Evolutionary conservation across 1,284 basidiomycete species (phyloP), one percentile per base, ranked within the genome.

Genomic region (Malassezia arunalokei): DNA sequence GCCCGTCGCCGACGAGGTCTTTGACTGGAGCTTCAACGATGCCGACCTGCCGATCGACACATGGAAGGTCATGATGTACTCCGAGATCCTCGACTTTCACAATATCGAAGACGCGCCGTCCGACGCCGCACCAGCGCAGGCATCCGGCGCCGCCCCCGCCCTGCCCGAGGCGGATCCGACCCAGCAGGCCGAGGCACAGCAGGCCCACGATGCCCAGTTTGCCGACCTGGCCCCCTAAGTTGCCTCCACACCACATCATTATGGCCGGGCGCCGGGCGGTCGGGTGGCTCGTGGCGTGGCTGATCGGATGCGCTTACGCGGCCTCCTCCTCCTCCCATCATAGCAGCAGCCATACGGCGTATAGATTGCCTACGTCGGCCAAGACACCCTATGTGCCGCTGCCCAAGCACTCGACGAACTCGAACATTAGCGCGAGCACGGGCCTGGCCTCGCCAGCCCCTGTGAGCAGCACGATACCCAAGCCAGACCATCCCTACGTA

Each of bases 21-120:
- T 98, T 68, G 92, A 99, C 75, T 99, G 92, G 92, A 87, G 84
- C 68, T 98, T 99, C 82, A 99, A 99, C 76, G 92, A 99, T 65
- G 94, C 94, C n/a, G 92, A 99, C 74, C 79, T 99, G 41, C 94
- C 94, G 0, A 87, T 98, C 27, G 92, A 98, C 73, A 95, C 89
- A 3, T 98, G 92, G 92, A 96, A 95, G 77, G 92, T 96, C 67
- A 76, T 76, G 76, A 76, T 76, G 76, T 76, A 76, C 70, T 73
- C 71, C 14, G 76, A 77, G 61, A 76, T 76, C 43, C 68, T 77
- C 38, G 70, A 74, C 50, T 74, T 74, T 63, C 73, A 74, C 65
- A 74, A 73, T 59, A 68, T 73, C 43, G 70, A 70, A 56, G 61
- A 62, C 51, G 57, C 58, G 20, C 58, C 58, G 31, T 58, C 59